A percentile compares a stretch with the other conserved stretches of the same genome.
phyloP scores from a whole-genome alignment of 2,329 filamentous ascomycete species.

The Colletotrichum filicis region DNA sequence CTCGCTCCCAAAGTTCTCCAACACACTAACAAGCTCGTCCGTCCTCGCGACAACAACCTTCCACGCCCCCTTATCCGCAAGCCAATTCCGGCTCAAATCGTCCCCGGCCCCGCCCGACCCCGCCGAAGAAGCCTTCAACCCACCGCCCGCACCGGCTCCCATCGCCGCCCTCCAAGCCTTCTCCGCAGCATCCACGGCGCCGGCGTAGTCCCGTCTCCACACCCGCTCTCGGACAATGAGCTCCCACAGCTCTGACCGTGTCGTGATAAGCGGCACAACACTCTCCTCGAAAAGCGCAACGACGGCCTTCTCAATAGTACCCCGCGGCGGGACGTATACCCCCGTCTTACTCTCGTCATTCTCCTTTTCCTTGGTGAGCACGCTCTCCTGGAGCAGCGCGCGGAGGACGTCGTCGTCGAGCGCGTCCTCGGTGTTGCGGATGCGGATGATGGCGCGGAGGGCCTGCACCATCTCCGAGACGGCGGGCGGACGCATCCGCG shows the following conservation, averaged over 20 bases:
- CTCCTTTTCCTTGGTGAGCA: slow-evolving; percentile 56
- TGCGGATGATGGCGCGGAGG: slow-evolving; percentile 78
- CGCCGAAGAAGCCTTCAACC: slow-evolving; percentile 21
- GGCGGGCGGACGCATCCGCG: slow-evolving; percentile 79
- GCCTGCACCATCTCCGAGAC: slow-evolving; percentile 81
- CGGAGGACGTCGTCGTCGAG: slow-evolving; percentile 80
- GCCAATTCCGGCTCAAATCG: slow-evolving; percentile 52
- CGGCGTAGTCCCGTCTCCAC: slow-evolving; percentile 77
- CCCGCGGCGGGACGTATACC: slow-evolving; percentile 60
- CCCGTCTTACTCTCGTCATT: slow-evolving; percentile 42
- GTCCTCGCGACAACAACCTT: slow-evolving; percentile 80
- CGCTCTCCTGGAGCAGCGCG: slow-evolving; percentile 77
- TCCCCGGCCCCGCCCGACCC: slow-evolving; percentile 35
- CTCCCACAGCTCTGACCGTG: slow-evolving; percentile 80
- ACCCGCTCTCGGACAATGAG: slow-evolving; percentile 77
- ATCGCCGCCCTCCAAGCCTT: slow-evolving; percentile 84
- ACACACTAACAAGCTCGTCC: slow-evolving; percentile 81
- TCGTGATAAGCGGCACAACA: slow-evolving; percentile 86
- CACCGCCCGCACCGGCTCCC: slow-evolving; percentile 37
- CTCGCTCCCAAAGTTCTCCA: slow-evolving; percentile 80
- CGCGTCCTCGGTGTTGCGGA: slow-evolving; percentile 81
- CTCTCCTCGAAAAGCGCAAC: slow-evolving; percentile 79
- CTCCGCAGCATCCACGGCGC: slow-evolving; percentile 85
- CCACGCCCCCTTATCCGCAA: slow-evolving; percentile 74
- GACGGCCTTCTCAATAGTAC: slow-evolving; percentile 71